Percentiles rank a stretch among this genome's conserved stretches.
Evolutionary conservation across 2,329 filamentous ascomycete genomes (phyloP).

Genomic region (Ophiosphaerella narmari): DNA sequence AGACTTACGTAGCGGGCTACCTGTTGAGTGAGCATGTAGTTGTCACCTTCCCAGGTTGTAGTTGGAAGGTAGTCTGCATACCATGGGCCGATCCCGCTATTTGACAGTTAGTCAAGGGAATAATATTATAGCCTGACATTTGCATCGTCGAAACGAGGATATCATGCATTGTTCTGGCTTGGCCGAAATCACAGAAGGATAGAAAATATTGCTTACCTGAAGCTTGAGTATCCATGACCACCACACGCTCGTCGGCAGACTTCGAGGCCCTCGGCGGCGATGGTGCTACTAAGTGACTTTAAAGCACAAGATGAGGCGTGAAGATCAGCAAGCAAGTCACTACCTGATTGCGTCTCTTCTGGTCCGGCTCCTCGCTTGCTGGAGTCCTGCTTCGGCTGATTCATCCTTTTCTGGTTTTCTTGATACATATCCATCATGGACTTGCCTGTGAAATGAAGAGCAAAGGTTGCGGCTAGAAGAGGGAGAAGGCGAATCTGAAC

Average conservation of each 20-base stretch:
- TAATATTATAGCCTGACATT: too few relatives aligned
- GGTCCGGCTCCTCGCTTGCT: constrained; percentile 63
- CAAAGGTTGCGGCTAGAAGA: constrained; percentile 73
- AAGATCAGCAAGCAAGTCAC: constrained; percentile 72
- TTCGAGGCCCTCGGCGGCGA: constrained; percentile 75
- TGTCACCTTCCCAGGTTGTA: constrained; percentile 76
- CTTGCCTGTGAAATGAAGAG: constrained; percentile 78
- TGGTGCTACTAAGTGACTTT: constrained; percentile 73
- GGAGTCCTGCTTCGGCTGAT: constrained; percentile 43
- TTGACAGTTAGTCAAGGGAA: constrained; percentile 7
- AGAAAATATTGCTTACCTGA: constrained; percentile 49
- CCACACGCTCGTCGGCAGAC: constrained; percentile 76
- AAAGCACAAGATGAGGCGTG: constrained; percentile 78
- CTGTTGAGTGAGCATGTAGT: constrained; percentile 83
- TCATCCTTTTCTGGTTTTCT: constrained; percentile 72
- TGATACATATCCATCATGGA: constrained; percentile 76
- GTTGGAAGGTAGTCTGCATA: constrained; percentile 78
- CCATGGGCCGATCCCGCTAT: constrained; percentile 71
- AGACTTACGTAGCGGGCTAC: constrained; percentile 69
- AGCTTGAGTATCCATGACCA: constrained; percentile 76
- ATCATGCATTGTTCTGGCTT: too few relatives aligned
- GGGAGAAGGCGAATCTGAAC: constrained; percentile 75
- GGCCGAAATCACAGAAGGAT: not conserved
- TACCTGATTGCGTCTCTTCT: constrained; percentile 68
- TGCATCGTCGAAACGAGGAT: too few relatives aligned